Evolutionary conservation across 176 grass and related monocot genomes (phyloP), one percentile per base, ranked within the genome.

Genomic region (Paspalum vaginatum): DNA sequence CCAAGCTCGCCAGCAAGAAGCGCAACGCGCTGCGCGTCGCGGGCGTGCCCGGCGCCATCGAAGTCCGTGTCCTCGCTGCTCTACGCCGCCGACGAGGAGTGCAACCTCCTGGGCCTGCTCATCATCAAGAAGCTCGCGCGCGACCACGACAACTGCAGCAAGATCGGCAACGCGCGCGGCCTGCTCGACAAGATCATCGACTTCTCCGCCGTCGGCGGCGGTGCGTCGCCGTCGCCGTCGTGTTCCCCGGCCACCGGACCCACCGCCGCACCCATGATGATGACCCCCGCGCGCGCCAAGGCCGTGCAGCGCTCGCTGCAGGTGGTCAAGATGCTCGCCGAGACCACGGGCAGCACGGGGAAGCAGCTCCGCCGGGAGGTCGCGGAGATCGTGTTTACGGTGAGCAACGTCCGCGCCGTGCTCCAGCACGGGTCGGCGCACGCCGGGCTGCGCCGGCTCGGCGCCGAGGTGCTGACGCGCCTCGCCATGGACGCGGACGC

Each of bases 41-140:
- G 8, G 59, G 83, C 9, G 79, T 94, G 0, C 79, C 92, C 0
- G 92, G 88, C 32, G 82, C 92, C 45, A 75, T 94, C 57, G 89
- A 91, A 91, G 71, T 91, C 89, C 7, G 87, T 94, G 18, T 69
- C 92, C 2, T 94, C 92, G 21, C 81, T 94, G 78, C 68, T 94
- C 57, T 47, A 87, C 65, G 47, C 76, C 6, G 53, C 22, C 42
- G 85, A 75, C 46, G 87, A 75, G 44, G 87, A 78, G 46, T 83
- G 89, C 84, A 93, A 87, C 63, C 84, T 93, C 32, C 77, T 97
- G 11, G 91, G 94, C 5, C 88, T 97, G 11, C 68, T 91, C 25
- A 89, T 97, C 66, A 72, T 97, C 41, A 97, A 97, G 84, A 97
- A 89, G 70, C 86, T 97, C 13, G 88, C 88, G 16, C 89, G 82